Base-by-base conservation (phyloP, 768 basidiomycete genomes). In the Exidia glandulosa region DNA sequence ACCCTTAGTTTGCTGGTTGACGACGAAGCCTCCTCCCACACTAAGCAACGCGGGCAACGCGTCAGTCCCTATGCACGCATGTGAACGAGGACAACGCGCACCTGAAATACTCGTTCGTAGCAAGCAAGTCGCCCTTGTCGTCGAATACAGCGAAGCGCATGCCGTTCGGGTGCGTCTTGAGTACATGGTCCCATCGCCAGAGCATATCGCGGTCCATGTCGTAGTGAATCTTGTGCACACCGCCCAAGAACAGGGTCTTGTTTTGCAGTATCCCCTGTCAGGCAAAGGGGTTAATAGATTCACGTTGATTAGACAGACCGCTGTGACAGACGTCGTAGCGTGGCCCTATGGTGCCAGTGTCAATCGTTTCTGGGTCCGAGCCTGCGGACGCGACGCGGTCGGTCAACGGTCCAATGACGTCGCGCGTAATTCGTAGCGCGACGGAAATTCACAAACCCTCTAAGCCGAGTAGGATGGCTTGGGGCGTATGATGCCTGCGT, bases 81-180 rank as follows among this genome's bases (percentile, higher is more conserved):
- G 32, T 27, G n/a, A n/a, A 25, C 23, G 33, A 60, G 56, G 54
- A 54, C 19, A 52, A 41, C 25, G 56, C 62, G 45, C 64, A 79
- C 80, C 84, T 91, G 69, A 90, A 96, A 67, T 95, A 98, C 69
- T 94, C 90, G 65, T 98, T 97, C 13, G 91, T 94, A 1, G 94
- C 94, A 60, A 98, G 75, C 61, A 97, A 73, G 63, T 90, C 83
- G 2, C 94, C 94, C n/a, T 87, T 76, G 52, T 80, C 76, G 58
- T 79, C 84, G 64, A 93, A 98, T 33, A 83, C 88, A 34, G 86
- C 86, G 70, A 97, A 97, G 9, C 92, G 81, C 84, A 98, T 94
- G 48, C 94, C 94, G 68, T 95, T 95, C 0, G 91, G 87, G 68
- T 64, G 59, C 0, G 89, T 90, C 70, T 86, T 87, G 30, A 94